These are phyloP conservation scores for Cladosporium sp. DNA, from an alignment of 2,329 filamentous ascomycete genomes.

Conservation along the genomic window DNA sequence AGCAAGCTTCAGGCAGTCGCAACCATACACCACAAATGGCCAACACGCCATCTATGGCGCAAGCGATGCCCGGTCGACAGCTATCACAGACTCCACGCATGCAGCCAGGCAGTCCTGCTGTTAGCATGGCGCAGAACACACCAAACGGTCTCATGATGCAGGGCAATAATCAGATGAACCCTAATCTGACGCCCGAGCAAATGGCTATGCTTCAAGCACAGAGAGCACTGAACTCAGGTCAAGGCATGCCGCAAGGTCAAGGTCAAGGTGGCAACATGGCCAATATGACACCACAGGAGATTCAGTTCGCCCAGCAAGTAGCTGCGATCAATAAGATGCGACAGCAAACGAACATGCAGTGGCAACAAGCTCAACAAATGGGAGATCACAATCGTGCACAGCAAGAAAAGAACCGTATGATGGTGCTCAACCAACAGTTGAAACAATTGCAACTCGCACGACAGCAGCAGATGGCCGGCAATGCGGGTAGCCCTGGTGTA, in stretches of 20 bases:
- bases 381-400: neutral
- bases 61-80: slow-evolving; percentile 31
- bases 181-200: slow-evolving; percentile 27
- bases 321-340: neutral
- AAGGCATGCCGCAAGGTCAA: slow-evolving; percentile 7
- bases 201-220: slow-evolving; percentile 29
- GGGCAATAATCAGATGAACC: slow-evolving; percentile 21
- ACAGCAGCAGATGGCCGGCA: slow-evolving; percentile 7
- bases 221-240: neutral
- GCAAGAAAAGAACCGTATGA: neutral
- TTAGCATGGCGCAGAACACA: slow-evolving; percentile 24
- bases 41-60: slow-evolving; percentile 34
- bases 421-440: neutral
- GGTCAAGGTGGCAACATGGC: slow-evolving; percentile 6
- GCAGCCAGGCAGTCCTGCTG: slow-evolving; percentile 30
- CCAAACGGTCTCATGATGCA: slow-evolving; percentile 26
- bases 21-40: slow-evolving; percentile 36
- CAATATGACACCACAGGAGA: slow-evolving; percentile 9
- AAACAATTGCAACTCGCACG: slow-evolving; percentile 11
- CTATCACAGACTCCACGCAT: slow-evolving; percentile 35
- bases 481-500: slow-evolving; percentile 7
- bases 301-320: slow-evolving; percentile 12
- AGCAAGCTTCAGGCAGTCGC: slow-evolving; percentile 32
- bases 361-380: neutral
- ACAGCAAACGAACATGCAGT: neutral